Evolutionary conservation across 768 basidiomycete species (phyloP), one percentile per base, ranked within the genome.

Genomic region (Leucocoprinus leucothites): DNA sequence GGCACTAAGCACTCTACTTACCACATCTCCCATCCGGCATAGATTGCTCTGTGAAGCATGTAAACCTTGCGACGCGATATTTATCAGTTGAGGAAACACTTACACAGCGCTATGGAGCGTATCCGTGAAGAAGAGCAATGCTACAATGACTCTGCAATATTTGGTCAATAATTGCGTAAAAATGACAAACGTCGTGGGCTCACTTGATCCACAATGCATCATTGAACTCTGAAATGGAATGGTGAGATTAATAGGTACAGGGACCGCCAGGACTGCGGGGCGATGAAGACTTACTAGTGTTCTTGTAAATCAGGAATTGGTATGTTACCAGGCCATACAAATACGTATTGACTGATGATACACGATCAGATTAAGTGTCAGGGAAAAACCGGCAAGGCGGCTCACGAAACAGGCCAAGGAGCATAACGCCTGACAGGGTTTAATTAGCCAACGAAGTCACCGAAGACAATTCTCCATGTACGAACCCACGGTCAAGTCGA

Each of bases 141-240:
- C 49, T 4, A 75, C 72, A 45, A 71, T 61, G 6, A 36, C 34
- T 53, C 73, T 72, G 48, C 9, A 21, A 41, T 9, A n/a, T 9
- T 55, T 6, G 55, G 22, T 50, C 40, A 48, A 36, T 43, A 26
- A 22, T 43, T 40, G 13, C 40, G 31, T 19, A 24, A 38, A n/a
- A 36, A 40, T 18, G 13, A 21, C 40, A 16, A 31, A 9, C 11
- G 16, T 19, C 9, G 11, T 8, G 19, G 7, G 25, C 61, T 7
- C 48, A 73, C 71, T 65, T 69, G 57, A 73, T 68, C 63, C 69
- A 66, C 13, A 57, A 49, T 18, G 68, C 68, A 58, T 73, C 71
- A 46, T 70, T 68, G 64, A 73, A 73, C 55, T 69, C 71, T 71
- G 46, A 31, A 28, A 22, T 11, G 38, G 16, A 52, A 2, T 25